These are phyloP conservation scores for Hypoxylon sp. DNA, from an alignment of 2,329 filamentous ascomycete genomes.

Conservation along the genomic window DNA sequence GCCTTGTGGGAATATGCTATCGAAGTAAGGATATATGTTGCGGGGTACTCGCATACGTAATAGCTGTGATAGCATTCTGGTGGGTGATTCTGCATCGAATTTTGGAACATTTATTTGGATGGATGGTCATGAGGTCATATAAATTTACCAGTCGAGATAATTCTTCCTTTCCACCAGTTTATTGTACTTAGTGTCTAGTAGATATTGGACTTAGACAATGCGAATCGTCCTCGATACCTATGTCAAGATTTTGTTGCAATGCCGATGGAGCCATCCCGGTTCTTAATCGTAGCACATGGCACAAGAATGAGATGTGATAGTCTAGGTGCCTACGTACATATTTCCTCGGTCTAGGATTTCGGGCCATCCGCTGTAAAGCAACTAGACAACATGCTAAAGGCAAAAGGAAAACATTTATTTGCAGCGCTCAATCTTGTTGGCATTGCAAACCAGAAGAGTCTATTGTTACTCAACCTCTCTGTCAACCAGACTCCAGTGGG, in stretches of 20 bases:
- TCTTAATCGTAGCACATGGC: not conserved
- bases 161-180: not conserved
- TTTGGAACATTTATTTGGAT: not conserved
- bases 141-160: not conserved
- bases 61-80: not conserved
- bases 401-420: not conserved
- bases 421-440: not conserved
- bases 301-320: not conserved
- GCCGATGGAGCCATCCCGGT: not conserved
- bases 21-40: not conserved
- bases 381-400: not conserved
- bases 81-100: not conserved
- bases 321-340: not conserved
- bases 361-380: not conserved
- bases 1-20: not conserved
- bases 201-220: not conserved
- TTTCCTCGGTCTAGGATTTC: not conserved
- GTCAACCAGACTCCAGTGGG: not conserved
- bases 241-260: not conserved
- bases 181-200: not conserved
- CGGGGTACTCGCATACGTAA: conserved; percentile 6
- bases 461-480: not conserved
- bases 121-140: not conserved
- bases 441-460: not conserved
- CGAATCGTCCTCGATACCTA: not conserved